A percentile compares a stretch with the other conserved stretches of the same genome.
phyloP scores from a whole-genome alignment of 2,329 filamentous ascomycete genomes.

The Paraconiothyrium sp. region DNA sequence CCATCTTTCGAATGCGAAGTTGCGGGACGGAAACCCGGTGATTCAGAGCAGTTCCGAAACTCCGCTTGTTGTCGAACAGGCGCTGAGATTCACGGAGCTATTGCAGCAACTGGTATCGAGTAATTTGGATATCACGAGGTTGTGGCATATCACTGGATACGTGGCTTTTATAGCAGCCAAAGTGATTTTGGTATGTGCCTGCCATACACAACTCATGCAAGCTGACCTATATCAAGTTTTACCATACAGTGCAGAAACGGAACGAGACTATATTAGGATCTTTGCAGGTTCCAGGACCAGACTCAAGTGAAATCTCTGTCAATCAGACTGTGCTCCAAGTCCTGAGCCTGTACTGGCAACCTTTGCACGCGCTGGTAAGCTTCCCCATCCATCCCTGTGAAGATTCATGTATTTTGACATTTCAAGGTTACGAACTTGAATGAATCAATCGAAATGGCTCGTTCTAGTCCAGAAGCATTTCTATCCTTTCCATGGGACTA shows the following conservation, averaged over 20 bases:
- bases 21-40: background rate
- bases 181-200: background rate
- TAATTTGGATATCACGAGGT: constrained; percentile 2
- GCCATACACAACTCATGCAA: no score
- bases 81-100: background rate
- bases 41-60: background rate
- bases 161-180: background rate
- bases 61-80: background rate
- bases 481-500: constrained; percentile 1
- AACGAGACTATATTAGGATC: background rate
- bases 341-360: constrained; percentile 4
- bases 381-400: background rate
- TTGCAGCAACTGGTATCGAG: background rate
- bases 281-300: background rate
- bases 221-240: background rate
- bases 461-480: no score
- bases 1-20: background rate
- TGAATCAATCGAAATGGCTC: background rate
- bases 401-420: background rate
- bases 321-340: background rate
- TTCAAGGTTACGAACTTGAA: background rate
- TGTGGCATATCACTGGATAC: constrained; percentile 9
- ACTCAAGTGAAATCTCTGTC: background rate
- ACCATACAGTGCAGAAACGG: background rate
- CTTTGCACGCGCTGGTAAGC: background rate